Evolutionary conservation across 345 rosid species (phyloP), one percentile per base, ranked within the genome.

Genomic region (Theobroma cacao): DNA sequence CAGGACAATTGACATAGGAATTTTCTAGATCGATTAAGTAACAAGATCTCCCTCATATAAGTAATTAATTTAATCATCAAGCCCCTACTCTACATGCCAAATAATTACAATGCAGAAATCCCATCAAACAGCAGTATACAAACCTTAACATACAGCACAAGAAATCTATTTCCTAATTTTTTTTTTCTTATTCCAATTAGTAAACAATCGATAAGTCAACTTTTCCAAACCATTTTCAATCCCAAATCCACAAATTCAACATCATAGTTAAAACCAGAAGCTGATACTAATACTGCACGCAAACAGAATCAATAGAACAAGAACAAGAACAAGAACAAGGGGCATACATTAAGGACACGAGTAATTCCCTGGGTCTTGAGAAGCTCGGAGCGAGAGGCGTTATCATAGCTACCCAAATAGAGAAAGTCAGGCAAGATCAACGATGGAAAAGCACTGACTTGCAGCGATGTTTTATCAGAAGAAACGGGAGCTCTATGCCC

Each of bases 371-470:
- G 97, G 75, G 97, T 80, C 84, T 92, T 92, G 75, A 96, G 99
- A 62, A 96, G 88, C 87, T 93, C 99, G 20, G 99, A 90, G 75
- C 97, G 94, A 62, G 99, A 96, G 53, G 99, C 99, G 95, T 96
- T 91, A 82, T 96, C 97, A 86, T 96, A 96, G 86, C 97, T 94
- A 0, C 99, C 99, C 76, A 96, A 82, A 79, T 88, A 94, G 33
- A 96, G 95, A 81, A 96, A 96, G 64, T 91, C 91, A 30, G 98
- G 97, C 79, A 96, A 80, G 87, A 96, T 93, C 98, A 89, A 92
- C 3, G 99, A 88, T 3, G 99, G 95, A 55, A 94, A 94, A 36
- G 98, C 98, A 80, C 97, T 92, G 83, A 91, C 75, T 55, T 94
- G 93, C 76, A 86, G 81, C 30, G 91, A 26, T 20, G 84, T 7